Evolutionary conservation across 2,329 filamentous ascomycete genomes (phyloP), one percentile per base, ranked within the genome.

Genomic region (Xylariaceae sp.): DNA sequence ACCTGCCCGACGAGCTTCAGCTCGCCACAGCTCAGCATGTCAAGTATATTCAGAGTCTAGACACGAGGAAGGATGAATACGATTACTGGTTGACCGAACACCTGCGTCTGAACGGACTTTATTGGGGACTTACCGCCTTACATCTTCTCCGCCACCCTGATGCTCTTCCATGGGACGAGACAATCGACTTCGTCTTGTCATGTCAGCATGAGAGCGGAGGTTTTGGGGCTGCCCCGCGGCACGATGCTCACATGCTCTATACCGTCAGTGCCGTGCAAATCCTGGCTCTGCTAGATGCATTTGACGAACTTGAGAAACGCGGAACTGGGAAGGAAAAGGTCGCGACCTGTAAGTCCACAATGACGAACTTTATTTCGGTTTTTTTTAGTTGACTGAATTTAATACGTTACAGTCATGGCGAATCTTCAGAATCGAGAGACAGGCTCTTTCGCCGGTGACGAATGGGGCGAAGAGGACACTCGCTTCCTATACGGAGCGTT

Each of bases 41-140:
- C 62, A 83, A 84, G 66, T 99, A 97, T 69, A 90, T 99, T 60
- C 89, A 95, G 71, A 89, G 87, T 64, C 79, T 99, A 60, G 90
- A 99, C 70, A 90, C 86, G 58, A 86, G 87, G 66, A 90, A 88
- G 73, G 90, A 97, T 76, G 89, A 96, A 71, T 85, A 96, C 61
- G 90, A 96, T 69, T 99, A 97, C 75, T 96, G 92, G 87, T 78
- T 97, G 66, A 99, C 94, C 12, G 92, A 99, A 71, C 94, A 99
- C 68, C 78, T 99, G 58, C 90, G 94, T 53, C 80, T 99, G 50
- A 96, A 94, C 67, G 94, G 94, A 40, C 81, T 99, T 42, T 99
- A 99, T 71, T 99, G 94, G 94, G 94, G 94, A 12, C 73, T 99
- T 49, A 94, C 86, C 6, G 87, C 92, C 6, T 80, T 97, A 38